These are phyloP conservation scores for Perkinsus chesapeaki DNA, from an alignment of 169 alveolate species.

Conservation along the genomic window DNA sequence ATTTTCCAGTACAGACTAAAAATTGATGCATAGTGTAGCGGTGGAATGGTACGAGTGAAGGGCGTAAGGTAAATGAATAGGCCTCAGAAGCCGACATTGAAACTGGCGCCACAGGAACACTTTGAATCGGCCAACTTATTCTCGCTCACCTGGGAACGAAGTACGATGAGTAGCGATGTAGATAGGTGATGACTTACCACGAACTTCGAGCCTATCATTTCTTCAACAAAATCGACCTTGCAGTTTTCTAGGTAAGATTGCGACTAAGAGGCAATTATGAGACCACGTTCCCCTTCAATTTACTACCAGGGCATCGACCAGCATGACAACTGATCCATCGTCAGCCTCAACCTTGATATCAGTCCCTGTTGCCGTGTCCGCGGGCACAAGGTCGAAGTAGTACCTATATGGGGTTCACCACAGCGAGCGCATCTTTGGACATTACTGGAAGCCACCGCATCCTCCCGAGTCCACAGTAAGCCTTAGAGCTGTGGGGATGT, in stretches of 20 bases:
- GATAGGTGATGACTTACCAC: not conserved
- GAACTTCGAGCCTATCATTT: not conserved
- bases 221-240: not conserved
- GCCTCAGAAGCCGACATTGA: not conserved
- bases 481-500: not conserved
- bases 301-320: not conserved
- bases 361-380: not conserved
- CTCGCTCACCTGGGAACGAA: not conserved
- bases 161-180: not conserved
- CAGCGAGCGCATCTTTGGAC: not conserved
- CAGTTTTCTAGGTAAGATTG: not conserved
- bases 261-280: not conserved
- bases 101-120: not conserved
- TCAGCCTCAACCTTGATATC: not conserved
- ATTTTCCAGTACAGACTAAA: too few species aligned
- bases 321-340: not conserved
- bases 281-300: not conserved
- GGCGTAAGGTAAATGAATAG: not conserved
- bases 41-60: not conserved
- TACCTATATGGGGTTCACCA: not conserved
- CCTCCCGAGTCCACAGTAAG: not conserved
- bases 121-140: not conserved
- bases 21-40: not conserved
- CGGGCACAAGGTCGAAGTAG: not conserved
- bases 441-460: not conserved